phyloP scores from a whole-genome alignment of 805 yeast species.

The Pichia thaimueangensis region DNA sequence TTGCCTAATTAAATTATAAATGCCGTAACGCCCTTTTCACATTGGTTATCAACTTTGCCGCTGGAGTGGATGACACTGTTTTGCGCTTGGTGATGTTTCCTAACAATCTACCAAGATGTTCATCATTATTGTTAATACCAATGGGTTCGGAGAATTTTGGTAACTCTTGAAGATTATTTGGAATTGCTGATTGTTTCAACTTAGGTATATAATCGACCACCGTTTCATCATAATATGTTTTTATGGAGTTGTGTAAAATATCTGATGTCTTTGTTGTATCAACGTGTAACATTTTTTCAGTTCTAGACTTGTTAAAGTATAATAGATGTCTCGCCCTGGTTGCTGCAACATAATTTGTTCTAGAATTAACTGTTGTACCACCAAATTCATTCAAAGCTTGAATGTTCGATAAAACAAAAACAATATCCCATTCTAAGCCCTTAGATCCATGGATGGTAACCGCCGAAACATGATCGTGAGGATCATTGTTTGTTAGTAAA shows the following conservation, averaged over 20 bases:
- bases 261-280: constrained; percentile 13
- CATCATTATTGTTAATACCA: background rate
- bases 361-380: background rate
- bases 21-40: too few species aligned
- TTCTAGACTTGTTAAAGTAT: constrained; percentile 29
- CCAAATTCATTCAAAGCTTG: background rate
- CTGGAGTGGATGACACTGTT: background rate
- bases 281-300: constrained; percentile 17
- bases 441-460: constrained; percentile 72
- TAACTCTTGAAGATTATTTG: constrained; percentile 9
- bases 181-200: constrained; percentile 1
- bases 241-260: background rate
- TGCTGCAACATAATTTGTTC: constrained; percentile 50
- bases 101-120: background rate
- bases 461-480: constrained; percentile 35
- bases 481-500: too few species aligned
- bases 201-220: constrained; percentile 10
- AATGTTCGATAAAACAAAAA: constrained; percentile 37
- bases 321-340: constrained; percentile 53
- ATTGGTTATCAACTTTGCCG: too few species aligned
- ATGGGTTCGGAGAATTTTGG: constrained; percentile 6
- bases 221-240: constrained; percentile 3
- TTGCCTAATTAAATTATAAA: too few species aligned
- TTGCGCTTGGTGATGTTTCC: constrained; percentile 1
- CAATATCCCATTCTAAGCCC: constrained; percentile 68